Conservation (phyloP, 192 early-diverging fungal species). For the Coemansia sp. region DNA sequence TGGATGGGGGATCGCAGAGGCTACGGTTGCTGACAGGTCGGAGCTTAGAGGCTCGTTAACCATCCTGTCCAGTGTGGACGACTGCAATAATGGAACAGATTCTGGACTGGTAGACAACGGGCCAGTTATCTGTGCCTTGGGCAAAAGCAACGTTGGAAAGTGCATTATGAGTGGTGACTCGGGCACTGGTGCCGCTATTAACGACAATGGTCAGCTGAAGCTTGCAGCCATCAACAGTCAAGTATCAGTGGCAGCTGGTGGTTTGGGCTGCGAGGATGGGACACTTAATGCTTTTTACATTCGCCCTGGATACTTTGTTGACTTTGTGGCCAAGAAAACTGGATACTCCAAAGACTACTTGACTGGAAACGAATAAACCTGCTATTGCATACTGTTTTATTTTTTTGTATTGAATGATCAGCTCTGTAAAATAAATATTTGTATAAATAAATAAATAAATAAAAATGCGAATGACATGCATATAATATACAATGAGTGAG, state of each 20-base stretch:
- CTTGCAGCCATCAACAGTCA: constrained; percentile 4
- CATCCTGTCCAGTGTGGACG: not conserved
- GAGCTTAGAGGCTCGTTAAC: constrained; percentile 3
- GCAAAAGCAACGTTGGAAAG: not conserved
- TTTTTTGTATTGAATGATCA: too few species aligned
- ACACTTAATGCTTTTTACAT: not conserved
- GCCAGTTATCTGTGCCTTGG: constrained; percentile 5
- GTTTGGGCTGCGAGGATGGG: not conserved
- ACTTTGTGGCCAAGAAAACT: constrained; percentile 1
- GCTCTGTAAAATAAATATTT: not conserved
- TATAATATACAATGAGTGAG: not conserved
- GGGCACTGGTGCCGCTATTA: constrained; percentile 1
- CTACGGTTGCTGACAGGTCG: not conserved
- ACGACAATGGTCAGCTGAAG: not conserved
- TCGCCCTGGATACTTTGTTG: constrained; percentile 2
- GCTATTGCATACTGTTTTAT: too few species aligned
- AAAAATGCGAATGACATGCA: too few species aligned
- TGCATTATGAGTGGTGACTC: constrained; percentile 11
- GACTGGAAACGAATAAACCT: not conserved
- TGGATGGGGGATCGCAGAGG: constrained; percentile 6
- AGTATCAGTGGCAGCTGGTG: not conserved
- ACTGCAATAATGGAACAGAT: not conserved
- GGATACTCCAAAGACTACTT: constrained; percentile 6
- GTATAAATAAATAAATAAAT: not conserved
- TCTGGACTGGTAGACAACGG: not conserved